Evolutionary conservation across 2,329 filamentous ascomycete genomes (phyloP).

Genomic region (Hymenoscyphus albidus): DNA sequence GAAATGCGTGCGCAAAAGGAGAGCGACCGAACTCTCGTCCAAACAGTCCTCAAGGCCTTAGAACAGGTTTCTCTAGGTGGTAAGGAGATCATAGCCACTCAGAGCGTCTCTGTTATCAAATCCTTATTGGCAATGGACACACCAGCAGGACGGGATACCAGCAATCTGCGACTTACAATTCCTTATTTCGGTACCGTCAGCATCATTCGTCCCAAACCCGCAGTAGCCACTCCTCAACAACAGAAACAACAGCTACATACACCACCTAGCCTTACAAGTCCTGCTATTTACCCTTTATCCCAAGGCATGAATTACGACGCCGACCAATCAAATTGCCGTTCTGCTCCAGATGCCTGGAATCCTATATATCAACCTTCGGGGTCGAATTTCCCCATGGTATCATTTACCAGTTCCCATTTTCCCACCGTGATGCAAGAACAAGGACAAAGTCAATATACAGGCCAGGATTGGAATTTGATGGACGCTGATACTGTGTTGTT

Average conservation of each 20-base stretch:
- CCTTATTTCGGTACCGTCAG: conserved; percentile 34
- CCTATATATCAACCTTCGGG: not conserved
- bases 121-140: conserved; percentile 29
- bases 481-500: conserved; percentile 32
- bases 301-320: not conserved
- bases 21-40: conserved; percentile 24
- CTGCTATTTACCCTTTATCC: not conserved
- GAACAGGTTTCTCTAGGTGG: conserved; percentile 20
- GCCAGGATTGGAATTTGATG: conserved; percentile 22
- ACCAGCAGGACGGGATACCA: conserved; percentile 14
- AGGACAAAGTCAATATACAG: conserved; percentile 5
- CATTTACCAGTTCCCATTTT: conserved; percentile 27
- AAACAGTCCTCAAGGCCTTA: conserved; percentile 25
- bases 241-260: not conserved
- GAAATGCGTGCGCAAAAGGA: conserved; percentile 20
- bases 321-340: not conserved
- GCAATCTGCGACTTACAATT: conserved; percentile 32
- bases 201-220: conserved; percentile 24
- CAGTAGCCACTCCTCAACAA: not conserved
- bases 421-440: conserved; percentile 17
- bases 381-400: conserved; percentile 20
- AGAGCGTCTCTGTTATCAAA: conserved; percentile 31
- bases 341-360: conserved; percentile 10
- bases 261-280: not conserved
- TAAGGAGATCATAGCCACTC: conserved; percentile 26